Evolutionary conservation across 2,329 filamentous ascomycete species (phyloP).

Genomic region (Sporothrix sp.): DNA sequence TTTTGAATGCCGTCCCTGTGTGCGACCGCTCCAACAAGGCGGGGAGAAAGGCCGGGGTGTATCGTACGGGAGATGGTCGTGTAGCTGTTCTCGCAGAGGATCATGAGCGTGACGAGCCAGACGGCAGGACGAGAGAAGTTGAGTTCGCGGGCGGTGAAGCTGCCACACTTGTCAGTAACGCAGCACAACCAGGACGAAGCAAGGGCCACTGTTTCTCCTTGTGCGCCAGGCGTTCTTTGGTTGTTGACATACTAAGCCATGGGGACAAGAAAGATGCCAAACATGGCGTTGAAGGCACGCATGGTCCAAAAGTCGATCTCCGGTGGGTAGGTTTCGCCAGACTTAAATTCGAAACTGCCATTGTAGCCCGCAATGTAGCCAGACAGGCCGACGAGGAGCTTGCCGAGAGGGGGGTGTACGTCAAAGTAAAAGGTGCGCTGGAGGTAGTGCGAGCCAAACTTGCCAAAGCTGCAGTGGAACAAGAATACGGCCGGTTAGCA

Average conservation of each 20-base stretch:
- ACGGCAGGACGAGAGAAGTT: slow-evolving; percentile 78
- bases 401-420: slow-evolving; percentile 75
- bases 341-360: slow-evolving; percentile 99
- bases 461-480: slow-evolving; percentile 59
- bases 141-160: slow-evolving; percentile 81
- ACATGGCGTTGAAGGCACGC: slow-evolving; percentile 93
- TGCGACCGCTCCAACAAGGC: neutral
- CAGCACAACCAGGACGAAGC: neutral
- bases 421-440: slow-evolving; percentile 99
- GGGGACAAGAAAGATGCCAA: slow-evolving; percentile 85
- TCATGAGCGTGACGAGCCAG: slow-evolving; percentile 94
- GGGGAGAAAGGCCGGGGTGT: neutral
- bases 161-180: slow-evolving; percentile 1
- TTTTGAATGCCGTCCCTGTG: too few relatives aligned
- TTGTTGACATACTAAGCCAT: slow-evolving; percentile 55
- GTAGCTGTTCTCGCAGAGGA: slow-evolving; percentile 98
- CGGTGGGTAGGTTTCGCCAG: slow-evolving; percentile 85
- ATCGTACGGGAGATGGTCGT: slow-evolving; percentile 77
- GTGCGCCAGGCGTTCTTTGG: neutral
- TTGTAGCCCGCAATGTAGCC: slow-evolving; percentile 97
- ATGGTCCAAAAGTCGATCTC: slow-evolving; percentile 97
- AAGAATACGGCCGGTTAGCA: slow-evolving; percentile 7
- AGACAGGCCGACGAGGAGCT: slow-evolving; percentile 95
- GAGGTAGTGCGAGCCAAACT: slow-evolving; percentile 98
- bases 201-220: neutral